A percentile compares a stretch with the other conserved stretches of the same genome.
Evolutionary conservation across 2,329 filamentous ascomycete genomes (phyloP).

Genomic region (Orbilia blumenaviensis): DNA sequence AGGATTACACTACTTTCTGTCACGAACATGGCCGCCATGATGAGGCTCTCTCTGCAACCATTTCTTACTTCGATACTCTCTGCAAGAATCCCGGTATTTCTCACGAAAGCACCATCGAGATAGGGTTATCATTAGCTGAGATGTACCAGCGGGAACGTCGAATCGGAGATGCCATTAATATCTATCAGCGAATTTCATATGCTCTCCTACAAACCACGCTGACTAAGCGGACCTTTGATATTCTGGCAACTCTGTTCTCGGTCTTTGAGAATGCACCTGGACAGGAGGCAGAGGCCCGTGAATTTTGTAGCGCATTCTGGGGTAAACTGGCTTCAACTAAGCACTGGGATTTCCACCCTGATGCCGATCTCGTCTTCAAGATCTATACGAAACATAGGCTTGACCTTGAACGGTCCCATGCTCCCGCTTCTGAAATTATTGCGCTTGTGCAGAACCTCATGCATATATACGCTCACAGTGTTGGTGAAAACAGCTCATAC

Average conservation of each 20-base stretch:
- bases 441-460: constrained; percentile 8
- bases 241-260: constrained; percentile 12
- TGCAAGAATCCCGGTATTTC: constrained; percentile 19
- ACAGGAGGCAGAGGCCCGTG: not conserved
- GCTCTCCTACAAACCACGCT: constrained; percentile 5
- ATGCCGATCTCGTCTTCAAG: constrained; percentile 30
- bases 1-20: constrained; percentile 30
- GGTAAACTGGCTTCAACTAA: constrained; percentile 9
- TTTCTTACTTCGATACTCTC: constrained; percentile 24
- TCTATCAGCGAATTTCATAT: constrained; percentile 17
- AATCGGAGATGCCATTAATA: constrained; percentile 1
- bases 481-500: constrained; percentile 17
- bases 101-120: constrained; percentile 29
- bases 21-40: not conserved
- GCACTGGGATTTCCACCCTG: constrained; percentile 19
- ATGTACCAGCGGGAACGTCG: constrained; percentile 18
- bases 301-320: constrained; percentile 37
- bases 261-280: constrained; percentile 23
- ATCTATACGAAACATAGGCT: constrained; percentile 30
- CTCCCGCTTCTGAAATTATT: not conserved
- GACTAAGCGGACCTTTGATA: constrained; percentile 10
- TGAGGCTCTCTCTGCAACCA: constrained; percentile 6
- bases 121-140: constrained; percentile 19
- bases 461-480: not conserved
- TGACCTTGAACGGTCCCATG: constrained; percentile 23